A percentile compares a stretch with the other conserved stretches of the same genome.
Conservation (phyloP, 352 stramenopile genomes). For the Plasmopara halstedii region DNA sequence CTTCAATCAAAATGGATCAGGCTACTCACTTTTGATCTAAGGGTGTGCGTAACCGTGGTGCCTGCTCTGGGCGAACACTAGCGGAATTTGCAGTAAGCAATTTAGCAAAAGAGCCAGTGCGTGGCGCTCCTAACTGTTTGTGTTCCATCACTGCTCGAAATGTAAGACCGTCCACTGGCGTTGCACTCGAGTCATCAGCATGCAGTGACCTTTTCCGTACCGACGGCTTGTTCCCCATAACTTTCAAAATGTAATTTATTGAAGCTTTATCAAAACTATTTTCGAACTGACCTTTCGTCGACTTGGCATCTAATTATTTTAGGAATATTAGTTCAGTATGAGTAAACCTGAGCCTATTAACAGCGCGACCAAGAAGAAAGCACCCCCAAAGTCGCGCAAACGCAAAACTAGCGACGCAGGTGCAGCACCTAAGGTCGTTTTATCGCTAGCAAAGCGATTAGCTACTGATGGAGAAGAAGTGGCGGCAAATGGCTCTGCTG, state of each 20-base stretch:
- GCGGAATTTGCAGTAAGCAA: constrained; percentile 23
- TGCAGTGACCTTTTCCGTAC: constrained; percentile 34
- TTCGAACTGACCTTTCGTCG: background rate
- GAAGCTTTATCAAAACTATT: background rate
- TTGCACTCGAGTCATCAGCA: constrained; percentile 10
- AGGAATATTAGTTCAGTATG: constrained; percentile 9
- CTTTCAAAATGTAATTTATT: no score
- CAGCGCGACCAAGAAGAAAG: constrained; percentile 62
- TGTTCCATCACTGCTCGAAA: constrained; percentile 1
- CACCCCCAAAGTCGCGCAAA: constrained; percentile 54
- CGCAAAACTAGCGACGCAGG: constrained; percentile 63
- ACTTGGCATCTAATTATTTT: no score
- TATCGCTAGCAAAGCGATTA: constrained; percentile 28
- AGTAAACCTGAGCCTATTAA: constrained; percentile 23
- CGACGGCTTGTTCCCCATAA: constrained; percentile 66
- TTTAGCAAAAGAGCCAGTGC: constrained; percentile 2
- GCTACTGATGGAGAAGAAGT: constrained; percentile 4
- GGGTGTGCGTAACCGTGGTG: constrained; percentile 21
- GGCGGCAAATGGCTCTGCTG: constrained; percentile 1
- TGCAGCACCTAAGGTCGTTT: constrained; percentile 21
- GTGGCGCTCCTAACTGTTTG: constrained; percentile 7
- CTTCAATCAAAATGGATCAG: background rate
- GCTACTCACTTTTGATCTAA: constrained; percentile 63
- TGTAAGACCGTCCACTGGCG: constrained; percentile 1
- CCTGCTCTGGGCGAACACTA: constrained; percentile 42